Base-by-base conservation (phyloP, 306 rosid species). In the Trifolium dubium region DNA sequence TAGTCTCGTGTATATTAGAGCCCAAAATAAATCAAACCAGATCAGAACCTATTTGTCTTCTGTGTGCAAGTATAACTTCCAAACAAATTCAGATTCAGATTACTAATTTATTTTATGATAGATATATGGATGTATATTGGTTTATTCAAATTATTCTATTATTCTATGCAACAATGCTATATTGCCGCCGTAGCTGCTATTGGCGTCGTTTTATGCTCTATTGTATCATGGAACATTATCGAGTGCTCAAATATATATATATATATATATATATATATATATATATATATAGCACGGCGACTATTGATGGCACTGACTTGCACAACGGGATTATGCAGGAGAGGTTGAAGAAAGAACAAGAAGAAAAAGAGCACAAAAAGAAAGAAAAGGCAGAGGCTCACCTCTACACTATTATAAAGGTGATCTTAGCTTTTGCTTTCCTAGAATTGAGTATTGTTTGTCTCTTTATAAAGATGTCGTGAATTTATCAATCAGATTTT, bases 271-370 rank as follows among this genome's bases (percentile, higher is more conserved):
- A 23, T 23, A 23, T 23, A 23, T 23, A 23, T 23, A 23, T 23
- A 23, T 23, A 23, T 28, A 11, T 11, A 14, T 56, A 28, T 28
- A 56, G n/a, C 15, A 13, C 54, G 2, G 8, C 2, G 1, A 14
- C 15, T 10, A 55, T 55, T 55, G 28, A 56, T 2, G n/a, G 11
- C 37, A 56, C 35, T 56, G 8, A 56, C 28, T 56, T 56, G 28
- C 77, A 10, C 23, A 18, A 47, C 56, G 80, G 55, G 56, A 54
- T 17, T 49, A 69, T 71, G 69, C 89, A 93, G 98, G 94, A 73
- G 88, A 90, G 93, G 88, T 78, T 93, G 83, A 90, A 90, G 84
- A 90, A 93, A 79, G 97, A 90, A 78, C 97, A 89, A 75, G 98
- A 93, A 77, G 97, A 89, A 75, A 88, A 93, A 82, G 98, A 93